A percentile compares a stretch with the other conserved stretches of the same genome.
Conservation (phyloP, 352 stramenopile genomes). For the Thalassiosira exigua region DNA sequence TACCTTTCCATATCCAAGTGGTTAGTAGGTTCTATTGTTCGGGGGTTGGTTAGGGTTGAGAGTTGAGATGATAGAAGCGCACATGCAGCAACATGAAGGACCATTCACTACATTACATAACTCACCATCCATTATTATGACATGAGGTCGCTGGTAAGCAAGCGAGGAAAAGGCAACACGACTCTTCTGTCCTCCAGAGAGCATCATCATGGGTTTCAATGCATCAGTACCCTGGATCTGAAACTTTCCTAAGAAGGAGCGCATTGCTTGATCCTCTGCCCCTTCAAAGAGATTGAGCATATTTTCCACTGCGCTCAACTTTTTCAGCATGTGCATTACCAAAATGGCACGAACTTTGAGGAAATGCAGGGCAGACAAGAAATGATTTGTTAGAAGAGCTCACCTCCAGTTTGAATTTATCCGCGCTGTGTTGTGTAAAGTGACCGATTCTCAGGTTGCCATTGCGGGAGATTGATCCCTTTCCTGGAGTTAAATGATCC, state of each 20-base stretch:
- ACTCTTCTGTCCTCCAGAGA: constrained; percentile 93
- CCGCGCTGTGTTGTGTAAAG: no score
- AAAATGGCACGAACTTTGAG: no score
- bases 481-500: no score
- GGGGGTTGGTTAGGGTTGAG: background rate
- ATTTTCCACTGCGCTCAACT: constrained; percentile 89
- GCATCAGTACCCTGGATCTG: constrained; percentile 95
- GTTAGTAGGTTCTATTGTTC: constrained; percentile 63
- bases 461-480: no score
- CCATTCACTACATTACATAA: constrained; percentile 6
- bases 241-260: constrained; percentile 94
- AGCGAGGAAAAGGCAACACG: constrained; percentile 78
- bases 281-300: constrained; percentile 88
- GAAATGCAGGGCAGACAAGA: no score
- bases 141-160: constrained; percentile 83
- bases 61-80: constrained; percentile 3
- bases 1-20: constrained; percentile 88
- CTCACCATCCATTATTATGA: constrained; percentile 89
- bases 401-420: no score
- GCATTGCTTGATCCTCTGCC: constrained; percentile 88
- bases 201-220: constrained; percentile 94
- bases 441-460: no score
- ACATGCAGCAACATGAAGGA: no score
- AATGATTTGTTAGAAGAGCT: no score
- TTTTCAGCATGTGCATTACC: constrained; percentile 96